These are phyloP conservation scores for Pichia pseudocactophila DNA, from an alignment of 805 yeast species.

Conservation along the genomic window DNA sequence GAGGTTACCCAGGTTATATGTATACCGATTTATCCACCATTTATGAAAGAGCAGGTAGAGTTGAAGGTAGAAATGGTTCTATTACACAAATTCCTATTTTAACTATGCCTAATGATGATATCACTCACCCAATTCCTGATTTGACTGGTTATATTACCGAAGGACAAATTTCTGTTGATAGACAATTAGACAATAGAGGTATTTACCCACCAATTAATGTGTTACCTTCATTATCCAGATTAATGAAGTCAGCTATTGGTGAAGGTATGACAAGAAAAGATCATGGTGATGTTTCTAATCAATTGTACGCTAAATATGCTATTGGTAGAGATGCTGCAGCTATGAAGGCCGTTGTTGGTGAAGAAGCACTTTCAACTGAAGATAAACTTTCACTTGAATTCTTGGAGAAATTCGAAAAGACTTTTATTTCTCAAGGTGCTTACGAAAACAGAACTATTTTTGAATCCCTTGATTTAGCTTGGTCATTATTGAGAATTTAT, in stretches of 20 bases:
- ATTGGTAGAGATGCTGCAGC: constrained; percentile 99
- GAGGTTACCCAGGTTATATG: constrained; percentile 99
- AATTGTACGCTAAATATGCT: constrained; percentile 97
- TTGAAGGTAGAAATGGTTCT: constrained; percentile 98
- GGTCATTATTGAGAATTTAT: constrained; percentile 96
- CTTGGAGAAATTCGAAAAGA: constrained; percentile 94
- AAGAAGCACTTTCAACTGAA: constrained; percentile 95
- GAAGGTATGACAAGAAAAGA: constrained; percentile 99
- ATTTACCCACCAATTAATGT: constrained; percentile 98
- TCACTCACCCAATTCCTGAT: constrained; percentile 99
- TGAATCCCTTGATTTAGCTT: constrained; percentile 95
- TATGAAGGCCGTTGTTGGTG: constrained; percentile 99
- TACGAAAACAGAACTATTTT: constrained; percentile 92
- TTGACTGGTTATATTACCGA: constrained; percentile 99
- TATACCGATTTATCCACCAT: constrained; percentile 98
- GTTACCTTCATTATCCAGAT: constrained; percentile 91
- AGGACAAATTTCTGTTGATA: constrained; percentile 96
- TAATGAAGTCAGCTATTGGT: constrained; percentile 99
- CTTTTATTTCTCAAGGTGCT: constrained; percentile 92
- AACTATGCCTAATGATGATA: constrained; percentile 99
- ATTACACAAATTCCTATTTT: constrained; percentile 98
- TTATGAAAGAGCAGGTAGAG: constrained; percentile 99
- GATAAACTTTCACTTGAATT: constrained; percentile 96
- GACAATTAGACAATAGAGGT: constrained; percentile 95
- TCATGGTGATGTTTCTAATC: constrained; percentile 99